A percentile compares a stretch with the other conserved stretches of the same genome.
phyloP scores from a whole-genome alignment of 208 protist genomes.

The Leishmania major region DNA sequence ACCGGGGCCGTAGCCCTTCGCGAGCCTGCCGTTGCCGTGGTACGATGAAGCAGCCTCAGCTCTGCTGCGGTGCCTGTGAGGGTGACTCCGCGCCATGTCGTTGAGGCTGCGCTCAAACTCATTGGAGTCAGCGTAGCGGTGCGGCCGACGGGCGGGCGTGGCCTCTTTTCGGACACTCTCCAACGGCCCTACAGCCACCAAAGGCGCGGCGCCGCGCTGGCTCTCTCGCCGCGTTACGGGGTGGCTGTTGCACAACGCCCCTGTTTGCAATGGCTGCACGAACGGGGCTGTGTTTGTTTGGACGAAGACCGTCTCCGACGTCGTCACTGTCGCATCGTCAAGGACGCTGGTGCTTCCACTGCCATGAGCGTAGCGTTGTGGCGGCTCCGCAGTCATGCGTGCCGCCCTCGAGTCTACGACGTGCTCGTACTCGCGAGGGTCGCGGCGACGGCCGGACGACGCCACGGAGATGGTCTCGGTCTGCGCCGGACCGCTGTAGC shows the following conservation, averaged over 20 bases:
- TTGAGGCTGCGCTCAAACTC: slow-evolving; percentile 38
- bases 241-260: slow-evolving; percentile 13
- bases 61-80: background rate
- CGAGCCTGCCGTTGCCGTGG: background rate
- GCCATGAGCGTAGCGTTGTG: background rate
- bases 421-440: slow-evolving; percentile 31
- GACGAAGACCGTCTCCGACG: background rate
- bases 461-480: slow-evolving; percentile 7
- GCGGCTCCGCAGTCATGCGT: background rate
- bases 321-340: background rate
- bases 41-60: slow-evolving; percentile 2
- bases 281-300: slow-evolving; percentile 7
- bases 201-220: background rate
- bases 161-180: background rate
- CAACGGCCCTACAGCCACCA: background rate
- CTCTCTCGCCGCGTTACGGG: slow-evolving; percentile 8
- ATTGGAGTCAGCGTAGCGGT: slow-evolving; percentile 15
- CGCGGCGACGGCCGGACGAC: slow-evolving; percentile 14
- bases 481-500: background rate
- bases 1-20: background rate
- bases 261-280: background rate
- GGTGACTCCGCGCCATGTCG: slow-evolving; percentile 11
- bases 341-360: background rate
- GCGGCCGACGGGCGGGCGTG: slow-evolving; percentile 9
- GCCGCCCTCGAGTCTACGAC: slow-evolving; percentile 19